Evolutionary conservation across 1,139 yeast species (phyloP).

Genomic region (Suhomyces maxii): DNA sequence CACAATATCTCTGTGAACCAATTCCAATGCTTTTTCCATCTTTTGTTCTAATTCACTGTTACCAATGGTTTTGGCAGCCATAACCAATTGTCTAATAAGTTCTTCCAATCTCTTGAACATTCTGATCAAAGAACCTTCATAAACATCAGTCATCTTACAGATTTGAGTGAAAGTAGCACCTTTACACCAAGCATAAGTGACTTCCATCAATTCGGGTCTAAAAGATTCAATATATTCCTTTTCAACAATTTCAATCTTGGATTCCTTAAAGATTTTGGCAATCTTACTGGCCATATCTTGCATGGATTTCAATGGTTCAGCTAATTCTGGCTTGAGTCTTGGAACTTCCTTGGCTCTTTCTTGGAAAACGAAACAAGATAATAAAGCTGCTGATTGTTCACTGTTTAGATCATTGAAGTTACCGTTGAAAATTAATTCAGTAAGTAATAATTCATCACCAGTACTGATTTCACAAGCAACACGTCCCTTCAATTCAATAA

Average conservation of each 20-base stretch:
- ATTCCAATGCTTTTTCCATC: slow-evolving; percentile 80
- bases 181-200: slow-evolving; percentile 93
- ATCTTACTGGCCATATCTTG: slow-evolving; percentile 88
- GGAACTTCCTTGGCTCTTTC: slow-evolving; percentile 92
- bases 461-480: slow-evolving; percentile 94
- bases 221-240: slow-evolving; percentile 90
- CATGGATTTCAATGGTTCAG: slow-evolving; percentile 84
- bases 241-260: slow-evolving; percentile 84
- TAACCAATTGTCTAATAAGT: slow-evolving; percentile 81
- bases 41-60: slow-evolving; percentile 81
- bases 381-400: slow-evolving; percentile 87
- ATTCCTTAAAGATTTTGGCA: slow-evolving; percentile 85
- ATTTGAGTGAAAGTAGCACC: slow-evolving; percentile 96
- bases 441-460: slow-evolving; percentile 86
- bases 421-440: slow-evolving; percentile 94
- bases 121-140: slow-evolving; percentile 93
- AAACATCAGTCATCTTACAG: slow-evolving; percentile 98
- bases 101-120: slow-evolving; percentile 94
- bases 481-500: slow-evolving; percentile 93
- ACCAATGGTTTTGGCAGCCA: slow-evolving; percentile 92
- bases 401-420: slow-evolving; percentile 83
- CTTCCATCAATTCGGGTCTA: slow-evolving; percentile 94
- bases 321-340: slow-evolving; percentile 78
- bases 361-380: slow-evolving; percentile 95
- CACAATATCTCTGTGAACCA: slow-evolving; percentile 94